Base-by-base conservation (phyloP, 345 rosid species). In the Lagerstroemia speciosa region DNA sequence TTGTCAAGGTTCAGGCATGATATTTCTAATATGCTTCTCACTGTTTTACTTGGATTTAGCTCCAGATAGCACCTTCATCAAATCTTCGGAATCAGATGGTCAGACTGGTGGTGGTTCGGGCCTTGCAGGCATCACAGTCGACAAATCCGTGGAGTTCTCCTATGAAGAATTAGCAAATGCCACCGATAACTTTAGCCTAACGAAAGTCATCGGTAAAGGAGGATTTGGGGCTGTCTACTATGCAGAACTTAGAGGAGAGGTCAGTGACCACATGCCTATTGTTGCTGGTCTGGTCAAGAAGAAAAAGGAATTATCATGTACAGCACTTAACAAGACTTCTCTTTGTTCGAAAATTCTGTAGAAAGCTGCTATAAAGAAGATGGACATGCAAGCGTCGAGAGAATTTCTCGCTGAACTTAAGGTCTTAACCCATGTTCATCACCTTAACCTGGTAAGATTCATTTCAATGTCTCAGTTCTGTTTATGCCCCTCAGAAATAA, bases 351-450 rank as follows among this genome's bases (percentile, higher is more conserved):
- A 57, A 52, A 69, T 36, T 11, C 60, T 78, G 78, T 83, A 94
- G 99, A 90, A 82, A 92, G 93, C 96, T 77, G 98, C 99, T 37
- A 91, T 94, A 78, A 94, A 94, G 85, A 94, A 89, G 83, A 94
- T 94, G 99, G 93, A 94, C 63, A 90, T 94, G 99, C 88, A 89
- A 82, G 96, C 93, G 64, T 80, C 97, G 0, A 88, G 80, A 79
- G 96, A 94, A 80, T 94, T 94, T 79, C 86, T 88, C 33, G 97
- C 97, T n/a, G 99, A 91, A 74, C 76, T 94, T 70, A 89, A 89
- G 78, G 99, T 94, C 77, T 74, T 91, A 69, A 91, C 99, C 0
- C 85, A 83, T 69, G 97, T 94, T 68, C 99, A 94, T 80, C 99
- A 92, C 80, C 85, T 89, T 70, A 94, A 88, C 84, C 86, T 94